phyloP scores from a whole-genome alignment of 129 eudicot genomes.

The Pseudognaphalium luteoalbum region DNA sequence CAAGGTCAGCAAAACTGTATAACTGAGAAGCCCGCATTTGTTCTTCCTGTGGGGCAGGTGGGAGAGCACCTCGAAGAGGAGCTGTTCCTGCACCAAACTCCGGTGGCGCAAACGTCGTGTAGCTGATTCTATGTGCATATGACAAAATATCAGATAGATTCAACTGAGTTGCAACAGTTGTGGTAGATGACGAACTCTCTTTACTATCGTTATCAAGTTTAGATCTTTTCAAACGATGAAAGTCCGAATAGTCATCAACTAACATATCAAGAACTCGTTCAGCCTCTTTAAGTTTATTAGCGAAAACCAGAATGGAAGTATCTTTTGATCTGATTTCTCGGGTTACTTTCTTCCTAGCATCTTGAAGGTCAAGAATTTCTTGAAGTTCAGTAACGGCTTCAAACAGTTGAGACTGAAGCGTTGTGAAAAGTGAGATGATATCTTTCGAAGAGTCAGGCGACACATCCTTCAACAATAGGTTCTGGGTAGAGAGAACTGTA shows the following conservation, averaged over 20 bases:
- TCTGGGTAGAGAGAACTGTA: conserved; percentile 58
- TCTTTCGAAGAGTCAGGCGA: conserved; percentile 63
- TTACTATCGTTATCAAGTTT: conserved; percentile 42
- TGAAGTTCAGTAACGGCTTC: conserved; percentile 94
- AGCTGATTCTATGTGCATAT: conserved; percentile 86
- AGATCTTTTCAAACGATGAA: conserved; percentile 61
- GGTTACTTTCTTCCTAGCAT: conserved; percentile 60
- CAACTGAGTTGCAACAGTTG: conserved; percentile 68
- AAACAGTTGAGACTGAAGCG: conserved; percentile 76
- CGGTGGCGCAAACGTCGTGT: conserved; percentile 97
- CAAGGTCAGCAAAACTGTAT: conserved; percentile 73
- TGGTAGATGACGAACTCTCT: conserved; percentile 48
- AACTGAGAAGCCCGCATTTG: conserved; percentile 94
- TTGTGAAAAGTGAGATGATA: conserved; percentile 54
- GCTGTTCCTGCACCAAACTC: conserved; percentile 88
- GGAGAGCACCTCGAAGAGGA: conserved; percentile 90
- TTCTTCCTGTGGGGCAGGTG: conserved; percentile 98
- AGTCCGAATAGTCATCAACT: conserved; percentile 93
- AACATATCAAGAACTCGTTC: conserved; percentile 83
- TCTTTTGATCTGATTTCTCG: conserved; percentile 74
- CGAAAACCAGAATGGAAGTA: conserved; percentile 62
- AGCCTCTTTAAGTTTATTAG: conserved; percentile 78
- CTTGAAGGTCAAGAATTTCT: conserved; percentile 96
- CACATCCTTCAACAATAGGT: conserved; percentile 43
- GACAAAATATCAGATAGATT: conserved; percentile 71